Conservation (phyloP, 805 yeast genomes). For the Helenozyma rhizophorensis region DNA sequence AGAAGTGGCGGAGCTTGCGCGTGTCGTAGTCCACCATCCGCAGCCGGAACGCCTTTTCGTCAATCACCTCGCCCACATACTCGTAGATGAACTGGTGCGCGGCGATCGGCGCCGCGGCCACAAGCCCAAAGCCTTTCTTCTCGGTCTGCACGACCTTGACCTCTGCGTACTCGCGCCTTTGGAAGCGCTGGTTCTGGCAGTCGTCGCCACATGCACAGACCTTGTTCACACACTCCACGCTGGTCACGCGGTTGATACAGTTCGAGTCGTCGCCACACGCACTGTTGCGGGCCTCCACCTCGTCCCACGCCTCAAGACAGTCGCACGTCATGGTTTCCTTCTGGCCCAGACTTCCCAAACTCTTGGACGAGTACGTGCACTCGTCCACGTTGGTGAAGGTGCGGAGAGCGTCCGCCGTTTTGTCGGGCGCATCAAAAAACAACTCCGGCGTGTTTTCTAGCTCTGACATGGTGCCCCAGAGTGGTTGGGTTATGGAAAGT, state of each 20-base stretch:
- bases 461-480: too few species aligned
- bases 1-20: constrained; percentile 71
- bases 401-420: constrained; percentile 62
- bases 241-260: constrained; percentile 89
- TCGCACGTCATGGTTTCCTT: constrained; percentile 90
- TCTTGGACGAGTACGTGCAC: constrained; percentile 59
- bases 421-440: constrained; percentile 44
- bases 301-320: constrained; percentile 55
- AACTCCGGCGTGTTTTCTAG: constrained; percentile 17
- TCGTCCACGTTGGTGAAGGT: constrained; percentile 54
- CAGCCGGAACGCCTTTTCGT: constrained; percentile 66
- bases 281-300: constrained; percentile 30
- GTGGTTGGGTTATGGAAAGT: too few species aligned
- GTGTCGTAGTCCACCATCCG: constrained; percentile 73
- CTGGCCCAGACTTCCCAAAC: constrained; percentile 67
- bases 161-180: constrained; percentile 63
- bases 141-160: constrained; percentile 84
- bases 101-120: constrained; percentile 57
- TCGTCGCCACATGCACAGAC: constrained; percentile 66
- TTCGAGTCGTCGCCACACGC: constrained; percentile 87
- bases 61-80: constrained; percentile 91
- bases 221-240: constrained; percentile 82
- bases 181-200: constrained; percentile 89
- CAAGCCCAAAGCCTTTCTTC: constrained; percentile 83
- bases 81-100: constrained; percentile 79